Percentiles rank a stretch among this genome's conserved stretches.
phyloP scores from a whole-genome alignment of 2,329 filamentous ascomycete genomes.

The Stachybotrys chlorohalonatus region DNA sequence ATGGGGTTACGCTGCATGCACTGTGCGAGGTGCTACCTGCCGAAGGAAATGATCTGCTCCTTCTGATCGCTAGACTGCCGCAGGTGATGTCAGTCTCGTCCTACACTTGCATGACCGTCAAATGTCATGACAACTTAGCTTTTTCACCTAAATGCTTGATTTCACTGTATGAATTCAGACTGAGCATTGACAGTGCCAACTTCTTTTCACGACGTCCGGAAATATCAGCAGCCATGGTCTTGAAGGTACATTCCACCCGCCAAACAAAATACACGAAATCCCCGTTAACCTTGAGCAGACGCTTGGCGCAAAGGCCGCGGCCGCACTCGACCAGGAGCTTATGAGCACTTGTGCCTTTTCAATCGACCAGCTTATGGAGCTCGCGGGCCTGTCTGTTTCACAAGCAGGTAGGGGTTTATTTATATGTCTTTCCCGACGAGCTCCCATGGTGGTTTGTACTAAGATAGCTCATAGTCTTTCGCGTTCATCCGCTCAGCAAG shows the following conservation, averaged over 20 bases:
- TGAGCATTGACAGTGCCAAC: no score
- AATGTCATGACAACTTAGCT: not conserved
- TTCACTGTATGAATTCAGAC: no score
- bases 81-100: slow-evolving; percentile 9
- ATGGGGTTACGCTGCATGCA: slow-evolving; percentile 3
- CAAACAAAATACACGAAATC: not conserved
- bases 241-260: slow-evolving; percentile 4
- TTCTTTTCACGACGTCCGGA: no score
- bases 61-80: no score
- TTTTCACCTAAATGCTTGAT: not conserved
- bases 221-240: not conserved
- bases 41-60: no score
- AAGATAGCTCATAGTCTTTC: slow-evolving; percentile 53
- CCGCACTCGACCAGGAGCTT: slow-evolving; percentile 83
- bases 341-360: slow-evolving; percentile 87
- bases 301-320: slow-evolving; percentile 77
- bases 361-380: slow-evolving; percentile 93
- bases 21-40: no score
- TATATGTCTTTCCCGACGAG: not conserved
- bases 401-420: slow-evolving; percentile 58
- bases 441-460: not conserved
- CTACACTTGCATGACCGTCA: not conserved
- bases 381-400: slow-evolving; percentile 86
- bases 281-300: slow-evolving; percentile 44
- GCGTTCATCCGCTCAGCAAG: slow-evolving; percentile 64